A percentile compares a stretch with the other conserved stretches of the same genome.
These are phyloP conservation scores for Bretschneidera sinensis DNA, from an alignment of 345 rosid species.

Conservation along the genomic window DNA sequence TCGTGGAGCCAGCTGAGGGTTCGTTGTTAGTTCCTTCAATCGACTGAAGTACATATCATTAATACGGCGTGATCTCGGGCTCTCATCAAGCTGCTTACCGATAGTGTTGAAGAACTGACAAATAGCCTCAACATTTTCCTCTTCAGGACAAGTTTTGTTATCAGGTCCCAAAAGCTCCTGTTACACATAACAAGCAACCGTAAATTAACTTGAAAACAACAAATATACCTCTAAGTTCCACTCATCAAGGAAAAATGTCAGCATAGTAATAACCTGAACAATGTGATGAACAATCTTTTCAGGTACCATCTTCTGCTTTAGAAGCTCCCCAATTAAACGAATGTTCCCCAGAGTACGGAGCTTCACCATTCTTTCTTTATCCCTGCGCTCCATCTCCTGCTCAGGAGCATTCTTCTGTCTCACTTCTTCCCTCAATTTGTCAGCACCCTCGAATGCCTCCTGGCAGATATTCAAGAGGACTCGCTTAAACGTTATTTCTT, in stretches of 20 bases:
- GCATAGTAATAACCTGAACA: constrained; percentile 45
- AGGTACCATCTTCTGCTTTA: constrained; percentile 94
- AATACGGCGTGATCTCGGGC: constrained; percentile 53
- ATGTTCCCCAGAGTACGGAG: constrained; percentile 88
- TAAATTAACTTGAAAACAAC: not conserved
- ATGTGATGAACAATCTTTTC: constrained; percentile 93
- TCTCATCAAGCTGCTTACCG: constrained; percentile 89
- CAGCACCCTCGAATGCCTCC: constrained; percentile 93
- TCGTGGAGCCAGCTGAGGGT: constrained; percentile 60
- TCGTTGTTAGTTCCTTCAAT: constrained; percentile 57
- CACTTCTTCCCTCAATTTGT: constrained; percentile 67
- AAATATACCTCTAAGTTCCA: not conserved
- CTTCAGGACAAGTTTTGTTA: constrained; percentile 58
- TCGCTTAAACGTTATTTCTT: constrained; percentile 83
- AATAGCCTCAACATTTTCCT: constrained; percentile 87
- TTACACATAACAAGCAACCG: constrained; percentile 4
- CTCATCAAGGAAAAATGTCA: not conserved
- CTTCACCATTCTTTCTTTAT: constrained; percentile 75
- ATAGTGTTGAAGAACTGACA: constrained; percentile 83
- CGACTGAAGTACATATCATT: constrained; percentile 62
- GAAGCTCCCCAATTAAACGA: constrained; percentile 89
- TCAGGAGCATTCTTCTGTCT: constrained; percentile 70
- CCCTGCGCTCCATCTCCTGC: constrained; percentile 78
- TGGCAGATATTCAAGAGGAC: constrained; percentile 85
- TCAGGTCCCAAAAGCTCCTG: constrained; percentile 89